Base-by-base conservation (phyloP, 1,284 basidiomycete species). In the Sutorius eximius region DNA sequence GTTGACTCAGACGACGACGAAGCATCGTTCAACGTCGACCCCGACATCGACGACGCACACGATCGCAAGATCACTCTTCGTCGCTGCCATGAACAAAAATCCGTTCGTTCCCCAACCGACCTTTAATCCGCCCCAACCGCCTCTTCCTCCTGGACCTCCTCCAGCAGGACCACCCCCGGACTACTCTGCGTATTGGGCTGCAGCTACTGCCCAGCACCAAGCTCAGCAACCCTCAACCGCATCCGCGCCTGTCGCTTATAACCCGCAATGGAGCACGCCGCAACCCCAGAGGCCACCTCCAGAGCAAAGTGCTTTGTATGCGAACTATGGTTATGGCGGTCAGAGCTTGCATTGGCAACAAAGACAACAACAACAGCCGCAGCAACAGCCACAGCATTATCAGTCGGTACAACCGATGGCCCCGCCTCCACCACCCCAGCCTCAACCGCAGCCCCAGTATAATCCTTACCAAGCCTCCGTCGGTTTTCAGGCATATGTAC, bases 281-380 rank as follows among this genome's bases (percentile, higher is more conserved):
- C 85, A 83, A 61, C 81, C 82, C 24, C 74, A 81, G 50, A 77
- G 86, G 51, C 86, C 86, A 40, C 75, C 86, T 42, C 77, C 83
- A 20, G 83, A 89, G 61, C 88, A 91, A 65, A 86, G 83, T 65
- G 85, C 88, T 27, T 66, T 92, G 34, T 92, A 91, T 62, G 89
- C 89, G 2, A 92, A 92, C 67, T 92, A 92, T 64, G 89, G 89
- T 29, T 92, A 92, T 66, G 88, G 89, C 3, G 76, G 79, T 41
- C 85, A 76, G 61, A 75, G 72, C 53, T 68, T 75, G 53, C 77
- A 80, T 60, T 86, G 83, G 82, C 86, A 86, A 62, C 82, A 83
- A 53, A 84, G 83, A 52, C 79, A 80, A 33, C 79, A 77, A 42
- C 76, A 73, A 46, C 73, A 72, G 43, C 75, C 72, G 8, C 79